phyloP scores from a whole-genome alignment of 306 rosid species.

The Glycine tomentella region DNA sequence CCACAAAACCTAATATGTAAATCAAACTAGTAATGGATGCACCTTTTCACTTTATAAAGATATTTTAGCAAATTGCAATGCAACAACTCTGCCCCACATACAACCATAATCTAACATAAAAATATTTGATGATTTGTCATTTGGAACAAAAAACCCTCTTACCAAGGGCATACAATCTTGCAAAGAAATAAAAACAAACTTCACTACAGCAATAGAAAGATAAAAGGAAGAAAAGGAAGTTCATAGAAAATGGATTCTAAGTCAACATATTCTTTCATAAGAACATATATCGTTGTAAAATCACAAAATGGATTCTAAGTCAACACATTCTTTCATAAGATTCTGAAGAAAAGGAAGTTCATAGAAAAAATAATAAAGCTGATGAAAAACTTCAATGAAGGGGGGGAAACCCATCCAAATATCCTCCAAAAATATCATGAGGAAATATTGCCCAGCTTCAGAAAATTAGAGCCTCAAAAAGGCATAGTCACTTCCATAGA shows the following conservation, averaged over 20 bases:
- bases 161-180: constrained; percentile 14
- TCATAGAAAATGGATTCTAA: no score
- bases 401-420: not conserved
- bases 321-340: not conserved
- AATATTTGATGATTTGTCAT: constrained; percentile 13
- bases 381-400: not conserved
- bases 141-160: constrained; percentile 16
- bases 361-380: not conserved
- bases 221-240: constrained; percentile 31
- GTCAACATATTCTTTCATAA: no score
- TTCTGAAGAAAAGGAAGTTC: not conserved
- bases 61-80: no score
- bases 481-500: not conserved
- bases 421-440: not conserved
- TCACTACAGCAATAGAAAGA: constrained; percentile 7
- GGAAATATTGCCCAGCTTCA: constrained; percentile 6
- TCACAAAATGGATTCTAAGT: not conserved
- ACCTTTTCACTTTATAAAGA: not conserved
- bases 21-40: constrained; percentile 13
- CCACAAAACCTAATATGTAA: constrained; percentile 34
- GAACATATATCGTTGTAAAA: not conserved
- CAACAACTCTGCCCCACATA: no score
- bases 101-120: constrained; percentile 17
- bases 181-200: not conserved
- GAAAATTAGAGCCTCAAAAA: not conserved